Conservation (phyloP, 768 basidiomycete genomes). For the Cystobasidiopsis lactophilus region DNA sequence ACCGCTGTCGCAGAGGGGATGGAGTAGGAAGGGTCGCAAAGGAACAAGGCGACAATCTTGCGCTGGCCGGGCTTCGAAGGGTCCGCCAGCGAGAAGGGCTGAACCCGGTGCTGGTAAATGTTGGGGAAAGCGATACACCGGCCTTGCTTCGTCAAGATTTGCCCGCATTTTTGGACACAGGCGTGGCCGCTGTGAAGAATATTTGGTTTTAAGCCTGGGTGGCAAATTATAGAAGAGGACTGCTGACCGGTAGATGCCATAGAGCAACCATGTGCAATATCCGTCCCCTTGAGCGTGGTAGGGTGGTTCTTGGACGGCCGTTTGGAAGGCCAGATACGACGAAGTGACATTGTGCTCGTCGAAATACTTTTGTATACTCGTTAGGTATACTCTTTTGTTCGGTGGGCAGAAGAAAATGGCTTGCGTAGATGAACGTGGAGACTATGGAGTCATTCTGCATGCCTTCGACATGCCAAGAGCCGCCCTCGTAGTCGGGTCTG, state of each 20-base stretch:
- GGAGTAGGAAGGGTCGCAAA: constrained; percentile 29
- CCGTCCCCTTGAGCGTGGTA: too few species aligned
- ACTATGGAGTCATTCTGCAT: constrained; percentile 23
- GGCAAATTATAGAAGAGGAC: too few species aligned
- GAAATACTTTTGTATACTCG: constrained; percentile 18
- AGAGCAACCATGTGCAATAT: too few species aligned
- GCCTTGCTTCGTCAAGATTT: constrained; percentile 25
- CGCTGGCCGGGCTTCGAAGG: constrained; percentile 29
- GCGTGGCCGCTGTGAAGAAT: constrained; percentile 6
- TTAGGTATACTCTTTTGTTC: too few species aligned
- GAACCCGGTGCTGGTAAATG: constrained; percentile 34
- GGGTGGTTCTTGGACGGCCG: too few species aligned
- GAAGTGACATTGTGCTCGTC: constrained; percentile 23
- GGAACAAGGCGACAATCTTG: constrained; percentile 30
- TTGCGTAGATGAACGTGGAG: constrained; percentile 5
- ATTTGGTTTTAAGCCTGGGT: too few species aligned
- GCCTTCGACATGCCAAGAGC: constrained; percentile 29
- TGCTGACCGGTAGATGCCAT: too few species aligned
- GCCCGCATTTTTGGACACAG: constrained; percentile 28
- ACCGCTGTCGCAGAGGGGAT: constrained; percentile 31
- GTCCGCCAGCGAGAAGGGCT: constrained; percentile 29
- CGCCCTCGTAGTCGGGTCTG: constrained; percentile 32
- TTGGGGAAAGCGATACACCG: constrained; percentile 35
- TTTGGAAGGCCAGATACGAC: constrained; percentile 13
- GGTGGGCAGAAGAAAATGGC: too few species aligned